Percentiles rank a stretch among this genome's conserved stretches.
phyloP scores from a whole-genome alignment of 441 rosid genomes.

The Lepidium campestre region DNA sequence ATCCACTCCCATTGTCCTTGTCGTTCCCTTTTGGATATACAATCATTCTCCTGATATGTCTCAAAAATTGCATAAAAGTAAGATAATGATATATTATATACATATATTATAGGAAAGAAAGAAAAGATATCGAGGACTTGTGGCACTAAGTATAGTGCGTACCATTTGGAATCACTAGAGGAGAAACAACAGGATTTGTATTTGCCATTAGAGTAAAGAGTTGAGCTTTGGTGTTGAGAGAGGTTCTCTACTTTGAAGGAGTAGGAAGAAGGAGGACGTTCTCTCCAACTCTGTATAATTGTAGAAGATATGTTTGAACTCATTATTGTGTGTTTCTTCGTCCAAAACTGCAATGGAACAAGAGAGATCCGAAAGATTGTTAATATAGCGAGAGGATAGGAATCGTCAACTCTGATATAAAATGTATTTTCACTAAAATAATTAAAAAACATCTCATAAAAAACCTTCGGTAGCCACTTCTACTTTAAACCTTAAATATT shows the following conservation, averaged over 20 bases:
- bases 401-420: too few relatives aligned
- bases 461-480: too few relatives aligned
- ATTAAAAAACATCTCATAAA: too few relatives aligned
- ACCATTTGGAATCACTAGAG: background rate
- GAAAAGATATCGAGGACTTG: background rate
- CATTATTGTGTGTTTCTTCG: background rate
- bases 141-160: background rate
- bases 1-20: background rate
- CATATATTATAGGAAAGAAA: too few relatives aligned
- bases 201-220: background rate
- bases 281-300: slow-evolving; percentile 1
- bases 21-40: slow-evolving; percentile 1
- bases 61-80: too few relatives aligned
- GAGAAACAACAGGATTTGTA: background rate
- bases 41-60: background rate
- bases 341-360: too few relatives aligned
- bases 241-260: background rate
- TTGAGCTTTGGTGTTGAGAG: background rate
- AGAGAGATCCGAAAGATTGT: too few relatives aligned
- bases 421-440: too few relatives aligned
- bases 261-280: slow-evolving; percentile 5
- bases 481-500: too few relatives aligned
- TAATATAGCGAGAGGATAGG: too few relatives aligned
- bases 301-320: background rate
- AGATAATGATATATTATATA: too few relatives aligned